These are phyloP conservation scores for Pleurotus pulmonarius DNA, from an alignment of 768 basidiomycete genomes.

Conservation along the genomic window DNA sequence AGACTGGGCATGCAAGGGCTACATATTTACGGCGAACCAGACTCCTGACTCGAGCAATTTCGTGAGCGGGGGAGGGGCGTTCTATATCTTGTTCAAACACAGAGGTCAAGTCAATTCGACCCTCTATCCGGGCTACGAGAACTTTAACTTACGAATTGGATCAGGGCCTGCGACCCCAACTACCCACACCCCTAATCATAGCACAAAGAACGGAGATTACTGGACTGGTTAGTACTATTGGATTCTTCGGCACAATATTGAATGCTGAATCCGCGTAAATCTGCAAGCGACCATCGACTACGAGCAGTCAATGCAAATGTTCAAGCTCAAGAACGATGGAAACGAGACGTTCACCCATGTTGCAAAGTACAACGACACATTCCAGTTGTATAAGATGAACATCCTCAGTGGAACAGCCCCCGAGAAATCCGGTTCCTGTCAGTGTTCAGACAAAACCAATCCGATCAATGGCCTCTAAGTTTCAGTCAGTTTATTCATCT, in stretches of 20 bases:
- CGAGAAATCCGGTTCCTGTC: too few relatives aligned
- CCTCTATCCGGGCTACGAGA: not conserved
- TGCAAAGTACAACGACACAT: not conserved
- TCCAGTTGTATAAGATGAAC: not conserved
- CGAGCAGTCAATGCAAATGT: slow-evolving; percentile 1
- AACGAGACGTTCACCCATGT: not conserved
- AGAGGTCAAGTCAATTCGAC: not conserved
- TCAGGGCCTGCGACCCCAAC: not conserved
- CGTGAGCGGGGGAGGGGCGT: not conserved
- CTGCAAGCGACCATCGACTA: not conserved
- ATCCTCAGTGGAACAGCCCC: too few relatives aligned
- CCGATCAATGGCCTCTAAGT: too few relatives aligned
- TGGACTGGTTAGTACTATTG: not conserved
- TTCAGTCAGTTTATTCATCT: too few relatives aligned
- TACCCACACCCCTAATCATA: not conserved
- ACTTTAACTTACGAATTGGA: not conserved
- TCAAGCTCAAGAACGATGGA: not conserved
- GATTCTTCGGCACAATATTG: not conserved
- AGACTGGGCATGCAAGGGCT: not conserved
- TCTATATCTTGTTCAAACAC: not conserved
- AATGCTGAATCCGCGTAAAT: not conserved
- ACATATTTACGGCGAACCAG: not conserved
- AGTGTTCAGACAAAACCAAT: too few relatives aligned
- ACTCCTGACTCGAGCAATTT: not conserved
- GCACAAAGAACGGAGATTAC: not conserved